Evolutionary conservation across 345 rosid species (phyloP).

Genomic region (Boechera stricta): DNA sequence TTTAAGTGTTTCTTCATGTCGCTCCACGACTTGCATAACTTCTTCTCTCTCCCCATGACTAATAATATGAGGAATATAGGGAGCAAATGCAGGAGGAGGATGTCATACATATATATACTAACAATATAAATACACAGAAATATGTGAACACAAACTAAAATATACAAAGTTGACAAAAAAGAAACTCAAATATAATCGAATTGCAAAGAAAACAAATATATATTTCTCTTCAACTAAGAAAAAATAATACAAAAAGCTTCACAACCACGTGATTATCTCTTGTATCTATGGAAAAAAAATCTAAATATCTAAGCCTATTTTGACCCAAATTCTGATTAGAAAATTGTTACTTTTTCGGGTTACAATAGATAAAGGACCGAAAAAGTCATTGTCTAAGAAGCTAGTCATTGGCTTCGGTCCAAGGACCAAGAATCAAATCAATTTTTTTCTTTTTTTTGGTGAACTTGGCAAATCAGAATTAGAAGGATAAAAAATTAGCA

Average conservation of each 20-base stretch:
- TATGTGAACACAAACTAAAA: conserved; percentile 5
- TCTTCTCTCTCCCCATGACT: conserved; percentile 40
- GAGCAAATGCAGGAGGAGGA: conserved; percentile 28
- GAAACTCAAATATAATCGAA: conserved; percentile 9
- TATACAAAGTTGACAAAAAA: conserved; percentile 20
- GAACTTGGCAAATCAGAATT: not conserved
- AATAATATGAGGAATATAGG: conserved; percentile 25
- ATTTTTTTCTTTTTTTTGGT: not conserved
- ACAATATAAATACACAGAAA: not conserved
- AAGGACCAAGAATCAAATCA: not conserved
- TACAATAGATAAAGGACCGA: not conserved
- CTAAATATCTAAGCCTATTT: conserved; percentile 24
- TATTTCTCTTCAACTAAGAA: not conserved
- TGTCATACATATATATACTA: conserved; percentile 14
- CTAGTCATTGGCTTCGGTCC: conserved; percentile 28
- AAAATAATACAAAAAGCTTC: conserved; percentile 17
- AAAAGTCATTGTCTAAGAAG: conserved; percentile 12
- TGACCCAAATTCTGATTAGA: conserved; percentile 5
- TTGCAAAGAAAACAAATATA: not conserved
- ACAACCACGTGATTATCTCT: conserved; percentile 35
- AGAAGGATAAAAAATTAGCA: not conserved
- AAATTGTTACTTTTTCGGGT: not conserved
- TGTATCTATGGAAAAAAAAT: conserved; percentile 22
- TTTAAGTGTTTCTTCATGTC: conserved; percentile 62
- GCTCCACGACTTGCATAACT: conserved; percentile 49